These are phyloP conservation scores for Paramyrothecium roridum DNA, from an alignment of 2,329 filamentous ascomycete genomes.

Conservation along the genomic window DNA sequence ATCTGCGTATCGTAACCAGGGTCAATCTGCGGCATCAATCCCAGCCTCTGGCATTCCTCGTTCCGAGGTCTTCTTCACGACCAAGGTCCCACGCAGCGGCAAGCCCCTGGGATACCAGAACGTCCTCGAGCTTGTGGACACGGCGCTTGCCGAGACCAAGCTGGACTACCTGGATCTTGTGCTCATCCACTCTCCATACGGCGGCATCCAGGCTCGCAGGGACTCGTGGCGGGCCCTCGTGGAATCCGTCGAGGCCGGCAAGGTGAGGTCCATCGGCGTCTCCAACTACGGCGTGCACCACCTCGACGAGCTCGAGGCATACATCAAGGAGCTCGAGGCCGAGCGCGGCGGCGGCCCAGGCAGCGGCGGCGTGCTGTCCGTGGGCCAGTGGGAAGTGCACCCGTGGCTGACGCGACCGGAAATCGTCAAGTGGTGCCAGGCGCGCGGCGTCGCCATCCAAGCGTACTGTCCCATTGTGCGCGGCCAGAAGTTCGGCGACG, in stretches of 20 bases:
- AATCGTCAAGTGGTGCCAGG: slow-evolving; percentile 72
- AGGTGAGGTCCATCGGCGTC: slow-evolving; percentile 60
- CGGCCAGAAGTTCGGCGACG: slow-evolving; percentile 69
- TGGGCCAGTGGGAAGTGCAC: slow-evolving; percentile 88
- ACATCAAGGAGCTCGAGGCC: slow-evolving; percentile 59
- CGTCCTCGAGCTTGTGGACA: slow-evolving; percentile 60
- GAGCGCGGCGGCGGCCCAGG: slow-evolving; percentile 60
- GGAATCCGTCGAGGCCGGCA: slow-evolving; percentile 60
- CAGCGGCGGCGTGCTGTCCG: slow-evolving; percentile 69
- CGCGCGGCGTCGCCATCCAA: slow-evolving; percentile 60
- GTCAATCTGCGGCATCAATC: slow-evolving; percentile 42
- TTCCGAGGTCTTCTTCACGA: slow-evolving; percentile 52
- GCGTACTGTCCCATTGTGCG: slow-evolving; percentile 60
- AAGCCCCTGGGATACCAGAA: slow-evolving; percentile 53
- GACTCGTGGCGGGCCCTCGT: slow-evolving; percentile 61
- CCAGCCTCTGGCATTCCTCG: slow-evolving; percentile 37
- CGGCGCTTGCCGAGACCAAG: slow-evolving; percentile 59
- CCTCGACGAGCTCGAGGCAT: slow-evolving; percentile 55
- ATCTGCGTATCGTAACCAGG: slow-evolving; percentile 49
- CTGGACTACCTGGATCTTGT: slow-evolving; percentile 67
- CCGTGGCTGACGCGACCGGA: slow-evolving; percentile 82
- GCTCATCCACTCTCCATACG: slow-evolving; percentile 60
- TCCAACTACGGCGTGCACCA: slow-evolving; percentile 65
- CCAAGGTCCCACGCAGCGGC: slow-evolving; percentile 46
- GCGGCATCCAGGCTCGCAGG: slow-evolving; percentile 52